A percentile compares a stretch with the other conserved stretches of the same genome.
Evolutionary conservation across 2,329 filamentous ascomycete genomes (phyloP).

Genomic region (Zymoseptoria tritici): DNA sequence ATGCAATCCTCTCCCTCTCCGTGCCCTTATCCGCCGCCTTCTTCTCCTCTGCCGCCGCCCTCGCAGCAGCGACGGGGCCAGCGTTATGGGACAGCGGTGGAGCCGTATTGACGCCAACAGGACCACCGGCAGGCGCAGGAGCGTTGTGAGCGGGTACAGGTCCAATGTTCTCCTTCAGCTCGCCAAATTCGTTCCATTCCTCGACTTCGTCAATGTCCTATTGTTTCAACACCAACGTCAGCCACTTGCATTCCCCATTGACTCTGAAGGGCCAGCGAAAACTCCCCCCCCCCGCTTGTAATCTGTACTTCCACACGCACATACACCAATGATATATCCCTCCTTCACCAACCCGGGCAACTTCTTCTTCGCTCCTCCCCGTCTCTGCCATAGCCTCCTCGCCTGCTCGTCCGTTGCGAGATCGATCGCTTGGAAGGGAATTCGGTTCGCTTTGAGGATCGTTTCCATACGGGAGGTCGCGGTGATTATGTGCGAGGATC

Average conservation of each 20-base stretch:
- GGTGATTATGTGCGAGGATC: slow-evolving; percentile 92
- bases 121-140: slow-evolving; percentile 19
- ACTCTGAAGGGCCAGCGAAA: background rate
- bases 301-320: slow-evolving; percentile 33
- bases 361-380: slow-evolving; percentile 71
- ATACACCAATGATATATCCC: slow-evolving; percentile 75
- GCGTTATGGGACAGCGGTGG: slow-evolving; percentile 15
- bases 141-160: slow-evolving; percentile 37
- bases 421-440: slow-evolving; percentile 89
- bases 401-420: slow-evolving; percentile 84
- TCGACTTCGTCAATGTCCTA: slow-evolving; percentile 91
- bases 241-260: background rate
- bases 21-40: slow-evolving; percentile 18
- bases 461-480: slow-evolving; percentile 93
- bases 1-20: slow-evolving; percentile 16
- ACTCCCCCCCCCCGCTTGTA: too few relatives aligned
- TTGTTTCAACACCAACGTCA: background rate
- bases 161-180: slow-evolving; percentile 76
- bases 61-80: slow-evolving; percentile 13
- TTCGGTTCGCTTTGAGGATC: slow-evolving; percentile 87
- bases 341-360: slow-evolving; percentile 83
- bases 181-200: slow-evolving; percentile 98
- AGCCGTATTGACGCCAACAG: slow-evolving; percentile 21
- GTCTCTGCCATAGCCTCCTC: slow-evolving; percentile 77
- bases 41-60: slow-evolving; percentile 11